Conservation (phyloP, 2,329 filamentous ascomycete species). For the Didymella arachidicola region DNA sequence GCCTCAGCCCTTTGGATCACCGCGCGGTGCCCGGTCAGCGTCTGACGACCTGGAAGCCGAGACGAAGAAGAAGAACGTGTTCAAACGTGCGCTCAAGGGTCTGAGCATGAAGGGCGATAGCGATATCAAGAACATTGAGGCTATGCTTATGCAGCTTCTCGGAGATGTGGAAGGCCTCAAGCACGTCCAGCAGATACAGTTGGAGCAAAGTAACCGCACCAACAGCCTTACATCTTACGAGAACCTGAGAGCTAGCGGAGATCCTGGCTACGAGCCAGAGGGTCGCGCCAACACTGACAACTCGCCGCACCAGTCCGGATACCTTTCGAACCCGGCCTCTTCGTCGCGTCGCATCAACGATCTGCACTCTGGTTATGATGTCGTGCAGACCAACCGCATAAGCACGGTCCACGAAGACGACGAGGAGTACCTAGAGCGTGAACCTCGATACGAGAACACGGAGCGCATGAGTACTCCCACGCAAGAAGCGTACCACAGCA, state of each 20-base stretch:
- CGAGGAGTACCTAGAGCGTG: conserved; percentile 73
- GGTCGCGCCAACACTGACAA: conserved; percentile 79
- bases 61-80: conserved; percentile 89
- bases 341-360: conserved; percentile 54
- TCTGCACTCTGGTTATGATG: conserved; percentile 60
- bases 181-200: conserved; percentile 47
- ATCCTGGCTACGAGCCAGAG: conserved; percentile 81
- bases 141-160: conserved; percentile 81
- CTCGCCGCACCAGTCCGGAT: conserved; percentile 77
- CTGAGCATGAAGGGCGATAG: conserved; percentile 86
- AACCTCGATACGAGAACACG: conserved; percentile 66
- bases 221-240: conserved; percentile 73
- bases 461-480: conserved; percentile 69
- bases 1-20: conserved; percentile 64
- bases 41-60: conserved; percentile 64
- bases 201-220: conserved; percentile 45
- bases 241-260: conserved; percentile 72
- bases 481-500: conserved; percentile 57
- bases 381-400: conserved; percentile 75
- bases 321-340: conserved; percentile 68
- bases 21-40: conserved; percentile 64
- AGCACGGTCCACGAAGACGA: conserved; percentile 86
- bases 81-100: conserved; percentile 90
- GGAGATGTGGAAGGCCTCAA: conserved; percentile 81
- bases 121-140: conserved; percentile 80